Conservation (phyloP, 768 basidiomycete species). For the Thelephora ganbajun region DNA sequence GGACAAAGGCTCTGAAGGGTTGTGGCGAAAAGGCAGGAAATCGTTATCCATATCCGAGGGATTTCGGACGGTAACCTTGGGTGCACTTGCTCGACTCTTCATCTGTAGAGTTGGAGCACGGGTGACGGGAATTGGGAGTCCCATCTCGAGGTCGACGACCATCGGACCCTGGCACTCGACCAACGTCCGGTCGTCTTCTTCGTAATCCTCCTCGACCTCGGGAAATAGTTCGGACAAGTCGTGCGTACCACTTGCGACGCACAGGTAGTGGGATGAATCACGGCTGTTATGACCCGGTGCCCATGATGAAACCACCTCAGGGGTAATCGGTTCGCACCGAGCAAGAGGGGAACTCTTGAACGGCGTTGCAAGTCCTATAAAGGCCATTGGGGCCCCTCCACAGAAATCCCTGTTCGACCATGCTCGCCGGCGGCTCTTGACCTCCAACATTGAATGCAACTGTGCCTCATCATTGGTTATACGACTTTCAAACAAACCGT, state of each 20-base stretch:
- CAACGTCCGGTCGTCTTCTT: background rate
- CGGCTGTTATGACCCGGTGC: background rate
- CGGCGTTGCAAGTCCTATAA: constrained; percentile 36
- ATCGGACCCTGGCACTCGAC: background rate
- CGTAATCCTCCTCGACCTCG: background rate
- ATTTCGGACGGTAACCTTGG: background rate
- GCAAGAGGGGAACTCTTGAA: constrained; percentile 36
- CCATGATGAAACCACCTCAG: constrained; percentile 1
- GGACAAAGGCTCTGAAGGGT: too few species aligned
- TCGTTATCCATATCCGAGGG: background rate
- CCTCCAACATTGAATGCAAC: constrained; percentile 30
- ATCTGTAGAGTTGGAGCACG: background rate
- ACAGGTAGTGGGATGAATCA: background rate
- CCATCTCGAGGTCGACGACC: background rate
- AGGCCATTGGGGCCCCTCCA: constrained; percentile 18
- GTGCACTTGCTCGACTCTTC: background rate
- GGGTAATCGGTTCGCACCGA: constrained; percentile 12
- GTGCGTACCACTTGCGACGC: background rate
- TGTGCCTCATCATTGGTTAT: constrained; percentile 22
- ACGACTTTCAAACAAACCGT: constrained; percentile 25
- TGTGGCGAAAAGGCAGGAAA: background rate
- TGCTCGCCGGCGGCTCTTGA: constrained; percentile 46
- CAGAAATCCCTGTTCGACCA: constrained; percentile 45
- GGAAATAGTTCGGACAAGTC: background rate
- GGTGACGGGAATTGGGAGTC: background rate